Evolutionary conservation across 192 early-diverging fungal species (phyloP).

Genomic region (Geranomyces variabilis): DNA sequence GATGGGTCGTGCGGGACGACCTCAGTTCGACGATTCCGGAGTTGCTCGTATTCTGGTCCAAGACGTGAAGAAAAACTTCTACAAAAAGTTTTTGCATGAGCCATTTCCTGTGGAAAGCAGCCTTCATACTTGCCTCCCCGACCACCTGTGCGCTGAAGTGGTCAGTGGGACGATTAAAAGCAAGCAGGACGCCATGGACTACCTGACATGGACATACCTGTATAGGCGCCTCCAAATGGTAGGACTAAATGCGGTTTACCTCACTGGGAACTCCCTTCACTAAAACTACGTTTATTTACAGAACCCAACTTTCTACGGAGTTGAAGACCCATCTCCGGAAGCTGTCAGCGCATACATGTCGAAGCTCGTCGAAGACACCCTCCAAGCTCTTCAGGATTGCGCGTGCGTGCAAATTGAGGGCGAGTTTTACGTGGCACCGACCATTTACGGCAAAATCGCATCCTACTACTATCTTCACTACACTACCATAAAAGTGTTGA

Average conservation of each 20-base stretch:
- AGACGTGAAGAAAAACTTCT: conserved; percentile 97
- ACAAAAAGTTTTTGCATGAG: conserved; percentile 96
- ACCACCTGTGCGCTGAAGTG: conserved; percentile 96
- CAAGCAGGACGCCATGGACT: conserved; percentile 94
- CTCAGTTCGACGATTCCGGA: conserved; percentile 93
- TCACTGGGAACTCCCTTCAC: neutral
- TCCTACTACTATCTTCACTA: conserved; percentile 92
- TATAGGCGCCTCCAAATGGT: conserved; percentile 83
- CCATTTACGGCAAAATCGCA: conserved; percentile 79
- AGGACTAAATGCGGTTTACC: neutral
- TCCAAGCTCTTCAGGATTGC: conserved; percentile 69
- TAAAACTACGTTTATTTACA: conserved; percentile 34
- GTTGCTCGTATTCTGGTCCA: conserved; percentile 93
- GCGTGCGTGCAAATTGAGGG: conserved; percentile 73
- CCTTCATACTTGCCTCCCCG: conserved; percentile 62
- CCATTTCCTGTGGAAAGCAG: conserved; percentile 69
- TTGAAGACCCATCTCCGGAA: conserved; percentile 69
- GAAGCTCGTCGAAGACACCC: conserved; percentile 70
- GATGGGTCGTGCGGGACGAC: conserved; percentile 97
- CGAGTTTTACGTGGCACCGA: conserved; percentile 70
- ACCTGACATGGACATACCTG: conserved; percentile 95
- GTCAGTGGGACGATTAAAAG: conserved; percentile 81
- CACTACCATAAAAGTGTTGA: conserved; percentile 74
- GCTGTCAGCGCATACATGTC: conserved; percentile 81
- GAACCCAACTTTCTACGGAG: conserved; percentile 96